Evolutionary conservation across 2,329 filamentous ascomycete genomes (phyloP), one percentile per base, ranked within the genome.

Genomic region (Venturiaceae sp.): DNA sequence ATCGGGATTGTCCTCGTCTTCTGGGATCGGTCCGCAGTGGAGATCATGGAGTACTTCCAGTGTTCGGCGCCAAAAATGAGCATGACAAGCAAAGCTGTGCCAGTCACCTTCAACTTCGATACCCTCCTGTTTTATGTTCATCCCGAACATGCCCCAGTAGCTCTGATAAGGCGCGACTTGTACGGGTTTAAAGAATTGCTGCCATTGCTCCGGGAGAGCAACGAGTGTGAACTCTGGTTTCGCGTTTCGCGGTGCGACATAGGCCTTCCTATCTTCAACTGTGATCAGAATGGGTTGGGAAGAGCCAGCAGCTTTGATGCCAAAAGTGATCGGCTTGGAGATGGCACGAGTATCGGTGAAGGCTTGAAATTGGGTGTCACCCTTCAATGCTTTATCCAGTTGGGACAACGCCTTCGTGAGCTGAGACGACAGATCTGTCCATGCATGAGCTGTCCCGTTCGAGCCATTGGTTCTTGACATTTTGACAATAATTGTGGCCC

Each of bases 31-130:
- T 0, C 77, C 77, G 53, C 74, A 73, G 5, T 77, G 71, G 1
- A 74, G 74, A 59, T 79, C 76, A 57, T 77, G 77, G 0, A 75
- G 65, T 5, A 80, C 66, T 62, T 80, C 77, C 13, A 80, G 72
- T 0, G 75, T 69, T 23, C 77, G 74, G 39, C 72, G 69, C 76
- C 71, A 80, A 61, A 76, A 74, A 63, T 75, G 75, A 1, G 73
- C 73, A 72, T 71, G 76, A 33, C 71, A 72, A 6, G 70, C 72
- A 41, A 76, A 79, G 16, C 71, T 70, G 14, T 67, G 70, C 61
- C 78, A 69, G 60, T 78, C 71, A 26, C 77, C 77, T n/a, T 72
- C 64, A 6, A 79, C 70, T 26, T 75, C 71, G 41, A 77, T 75
- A 21, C 77, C 76, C 57, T 77, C 67, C 60, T 80, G 77, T 67